phyloP scores from a whole-genome alignment of 805 yeast species.

The Barnettozyma sp. region DNA sequence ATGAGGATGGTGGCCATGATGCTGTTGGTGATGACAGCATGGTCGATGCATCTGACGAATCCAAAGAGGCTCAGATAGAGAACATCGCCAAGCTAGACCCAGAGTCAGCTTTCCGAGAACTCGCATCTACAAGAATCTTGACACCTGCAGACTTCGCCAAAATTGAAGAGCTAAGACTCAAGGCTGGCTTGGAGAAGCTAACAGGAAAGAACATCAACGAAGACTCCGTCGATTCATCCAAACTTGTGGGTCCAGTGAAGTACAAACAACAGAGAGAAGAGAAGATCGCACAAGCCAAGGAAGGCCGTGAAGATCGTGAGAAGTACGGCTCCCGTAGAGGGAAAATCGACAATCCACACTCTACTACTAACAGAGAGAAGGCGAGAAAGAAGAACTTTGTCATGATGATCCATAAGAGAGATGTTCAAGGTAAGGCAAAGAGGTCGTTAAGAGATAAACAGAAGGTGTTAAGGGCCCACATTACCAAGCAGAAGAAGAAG shows the following conservation, averaged over 20 bases:
- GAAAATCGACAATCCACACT: slow-evolving; percentile 64
- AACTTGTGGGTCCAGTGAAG: slow-evolving; percentile 65
- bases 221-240: slow-evolving; percentile 75
- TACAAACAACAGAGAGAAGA: slow-evolving; percentile 87
- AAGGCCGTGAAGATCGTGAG: slow-evolving; percentile 91
- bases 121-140: slow-evolving; percentile 69
- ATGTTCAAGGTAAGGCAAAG: slow-evolving; percentile 90
- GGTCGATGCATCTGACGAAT: slow-evolving; percentile 18
- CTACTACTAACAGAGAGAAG: slow-evolving; percentile 94
- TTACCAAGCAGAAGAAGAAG: slow-evolving; percentile 85
- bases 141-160: slow-evolving; percentile 99
- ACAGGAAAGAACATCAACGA: slow-evolving; percentile 66
- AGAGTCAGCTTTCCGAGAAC: slow-evolving; percentile 43
- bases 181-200: slow-evolving; percentile 79
- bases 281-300: slow-evolving; percentile 76
- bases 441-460: slow-evolving; percentile 88
- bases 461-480: slow-evolving; percentile 76
- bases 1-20: no score
- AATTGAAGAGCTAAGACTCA: slow-evolving; percentile 75
- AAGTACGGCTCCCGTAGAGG: slow-evolving; percentile 87
- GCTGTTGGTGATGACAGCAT: no score
- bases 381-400: slow-evolving; percentile 97
- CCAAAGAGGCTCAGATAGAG: slow-evolving; percentile 27
- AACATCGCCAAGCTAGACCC: slow-evolving; percentile 32
- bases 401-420: slow-evolving; percentile 95